A percentile compares a stretch with the other conserved stretches of the same genome.
These are phyloP conservation scores for Fusarium odoratissimum DNA, from an alignment of 2,329 filamentous ascomycete species.

Conservation along the genomic window DNA sequence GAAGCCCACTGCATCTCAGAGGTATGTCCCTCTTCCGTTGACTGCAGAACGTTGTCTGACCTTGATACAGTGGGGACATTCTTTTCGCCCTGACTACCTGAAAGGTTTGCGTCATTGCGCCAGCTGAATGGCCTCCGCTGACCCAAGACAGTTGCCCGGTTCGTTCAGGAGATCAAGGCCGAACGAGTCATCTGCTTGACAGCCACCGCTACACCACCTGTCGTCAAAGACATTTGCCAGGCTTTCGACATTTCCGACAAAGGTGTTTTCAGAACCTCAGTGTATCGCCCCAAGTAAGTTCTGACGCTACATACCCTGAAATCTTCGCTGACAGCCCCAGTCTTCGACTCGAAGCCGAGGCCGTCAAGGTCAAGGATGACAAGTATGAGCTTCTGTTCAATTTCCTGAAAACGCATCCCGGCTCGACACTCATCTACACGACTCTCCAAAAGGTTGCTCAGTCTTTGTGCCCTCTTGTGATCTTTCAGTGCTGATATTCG, in stretches of 20 bases:
- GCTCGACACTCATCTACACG: conserved; percentile 70
- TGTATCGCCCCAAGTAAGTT: conserved; percentile 65
- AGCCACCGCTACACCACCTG: conserved; percentile 67
- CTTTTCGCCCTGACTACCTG: conserved; percentile 63
- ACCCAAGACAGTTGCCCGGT: conserved; percentile 59
- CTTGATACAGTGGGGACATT: conserved; percentile 57
- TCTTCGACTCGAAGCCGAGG: conserved; percentile 64
- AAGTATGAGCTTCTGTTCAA: conserved; percentile 58
- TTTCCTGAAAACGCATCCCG: conserved; percentile 63
- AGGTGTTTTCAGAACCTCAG: conserved; percentile 68
- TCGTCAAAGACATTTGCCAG: conserved; percentile 65
- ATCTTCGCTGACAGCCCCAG: conserved; percentile 37
- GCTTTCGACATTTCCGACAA: conserved; percentile 59
- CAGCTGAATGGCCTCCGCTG: neutral
- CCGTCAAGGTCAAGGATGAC: conserved; percentile 55
- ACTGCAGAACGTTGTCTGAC: neutral
- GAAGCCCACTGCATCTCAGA: conserved; percentile 69
- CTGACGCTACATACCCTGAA: accelerated
- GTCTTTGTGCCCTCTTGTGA: neutral
- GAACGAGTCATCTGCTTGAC: conserved; percentile 70
- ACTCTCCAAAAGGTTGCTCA: conserved; percentile 61
- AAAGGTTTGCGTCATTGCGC: conserved; percentile 51
- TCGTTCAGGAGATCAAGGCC: conserved; percentile 65
- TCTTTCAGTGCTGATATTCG: conserved; percentile 2
- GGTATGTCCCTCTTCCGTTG: neutral